Evolutionary conservation across 345 rosid genomes (phyloP), one percentile per base, ranked within the genome.

Genomic region (Salix udensis): DNA sequence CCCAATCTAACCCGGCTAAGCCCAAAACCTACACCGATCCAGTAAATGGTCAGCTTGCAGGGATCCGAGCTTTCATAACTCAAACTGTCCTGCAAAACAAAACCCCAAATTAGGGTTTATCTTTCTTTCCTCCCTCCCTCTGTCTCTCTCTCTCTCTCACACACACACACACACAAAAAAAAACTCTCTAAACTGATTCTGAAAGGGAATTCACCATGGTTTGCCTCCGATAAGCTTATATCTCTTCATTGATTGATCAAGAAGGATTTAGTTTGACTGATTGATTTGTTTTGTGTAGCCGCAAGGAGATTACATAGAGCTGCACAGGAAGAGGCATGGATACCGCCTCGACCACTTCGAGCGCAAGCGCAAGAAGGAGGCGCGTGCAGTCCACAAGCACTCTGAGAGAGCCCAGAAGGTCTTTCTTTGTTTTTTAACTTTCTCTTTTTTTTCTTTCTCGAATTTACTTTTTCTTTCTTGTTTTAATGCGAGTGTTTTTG

Each of bases 221-320:
- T 67, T 42, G 73, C 10, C 23, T 55, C 2, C 5, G 26, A 3
- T 24, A 58, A 6, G 14, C 26, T 24, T 19, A 15, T 68, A 15
- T 68, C 50, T 39, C 11, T 39, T 39, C 6, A 7, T 4, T 24
- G 4, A 30, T 60, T 19, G 10, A 55, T n/a, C 1, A 3, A 58
- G 26, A 55, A 55, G 24, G 23, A 4, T 58, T 58, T 58, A 58
- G 62, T 58, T 58, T 65, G 68, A 30, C 12, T 39, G 26, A 39
- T 7, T 64, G 65, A 62, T 23, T 48, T 23, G 42, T 52, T 67
- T 13, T 67, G 70, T 73, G 61, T 79, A 96, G 99, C 91, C 97
- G 77, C 99, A 93, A 89, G 98, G 98, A 77, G 96, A 96, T 90
- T 83, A 93, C 79, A 96, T 93, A 36, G 97, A 96, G 26, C 77